Evolutionary conservation across 257 asterid genomes (phyloP), one percentile per base, ranked within the genome.

Genomic region (Buddleja alternifolia): DNA sequence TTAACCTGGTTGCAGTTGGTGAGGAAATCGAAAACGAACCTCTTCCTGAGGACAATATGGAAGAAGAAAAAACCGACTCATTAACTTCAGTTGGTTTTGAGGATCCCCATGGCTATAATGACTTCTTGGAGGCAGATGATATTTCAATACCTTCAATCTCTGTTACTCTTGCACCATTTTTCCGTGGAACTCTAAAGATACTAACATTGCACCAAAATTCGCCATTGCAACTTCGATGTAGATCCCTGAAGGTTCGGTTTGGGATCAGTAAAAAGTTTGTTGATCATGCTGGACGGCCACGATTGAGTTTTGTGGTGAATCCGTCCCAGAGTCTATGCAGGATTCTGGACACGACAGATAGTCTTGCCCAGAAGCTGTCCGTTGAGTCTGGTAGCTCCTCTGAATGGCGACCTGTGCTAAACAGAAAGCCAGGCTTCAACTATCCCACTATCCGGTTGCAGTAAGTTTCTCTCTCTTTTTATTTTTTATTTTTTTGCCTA

Each of bases 321-420:
- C 90, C 83, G 53, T 50, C 83, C 19, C 77, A 75, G 56, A 73
- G 56, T 67, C 64, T 84, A 44, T 80, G 88, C 53, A 56, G 48
- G 57, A 67, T 82, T 75, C 72, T 86, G 40, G 93, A 86, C 7
- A 66, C 34, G 21, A 68, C 44, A 77, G 90, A 86, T 70, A 40
- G 63, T 15, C 73, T 58, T 60, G 86, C 86, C 59, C 71, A 60
- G 19, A 83, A 72, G 60, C 71, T 86, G 20, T 81, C 81, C 12
- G 61, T 60, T 48, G 86, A 81, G 61, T 86, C 84, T 53, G 82
- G 86, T 58, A 79, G 85, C 69, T 66, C 19, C 55, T 83, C 93
- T 36, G 86, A 84, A 20, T 86, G 93, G 90, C 71, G 86, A 79
- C 83, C 83, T 66, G 77, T 77, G 48, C 82, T 86, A 2, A 66